Conservation (phyloP, 306 rosid genomes). For the Quercus wislizeni region DNA sequence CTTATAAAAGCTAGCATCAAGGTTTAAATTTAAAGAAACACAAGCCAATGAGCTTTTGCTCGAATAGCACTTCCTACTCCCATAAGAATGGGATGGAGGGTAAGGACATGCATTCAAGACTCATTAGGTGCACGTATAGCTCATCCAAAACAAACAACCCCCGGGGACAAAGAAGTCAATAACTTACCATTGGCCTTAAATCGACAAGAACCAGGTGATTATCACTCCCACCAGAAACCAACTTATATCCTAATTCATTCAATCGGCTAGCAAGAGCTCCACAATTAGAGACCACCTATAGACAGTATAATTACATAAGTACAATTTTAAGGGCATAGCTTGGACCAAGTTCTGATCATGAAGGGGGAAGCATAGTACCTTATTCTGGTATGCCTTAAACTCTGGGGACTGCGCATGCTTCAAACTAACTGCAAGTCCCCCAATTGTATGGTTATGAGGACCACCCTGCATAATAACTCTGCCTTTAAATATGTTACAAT, state of each 20-base stretch:
- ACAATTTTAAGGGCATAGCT: conserved; percentile 16
- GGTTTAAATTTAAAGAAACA: background rate
- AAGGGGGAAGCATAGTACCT: conserved; percentile 43
- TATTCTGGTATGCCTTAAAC: conserved; percentile 76
- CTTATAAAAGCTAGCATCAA: background rate
- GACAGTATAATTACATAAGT: conserved; percentile 1
- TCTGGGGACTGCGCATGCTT: conserved; percentile 72
- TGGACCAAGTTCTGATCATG: background rate
- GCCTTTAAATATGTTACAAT: background rate
- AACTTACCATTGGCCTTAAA: conserved; percentile 83
- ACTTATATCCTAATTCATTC: conserved; percentile 61
- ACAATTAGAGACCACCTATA: conserved; percentile 83
- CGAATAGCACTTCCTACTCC: background rate
- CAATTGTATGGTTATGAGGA: conserved; percentile 97
- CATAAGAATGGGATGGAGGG: background rate
- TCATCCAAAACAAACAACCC: background rate
- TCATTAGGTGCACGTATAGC: background rate
- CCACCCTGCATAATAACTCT: conserved; percentile 66
- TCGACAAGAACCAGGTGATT: conserved; percentile 94
- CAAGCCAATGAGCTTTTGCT: too few relatives aligned
- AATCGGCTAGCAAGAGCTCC: conserved; percentile 79
- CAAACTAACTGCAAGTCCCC: conserved; percentile 90
- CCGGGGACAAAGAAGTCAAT: background rate
- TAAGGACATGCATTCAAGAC: background rate
- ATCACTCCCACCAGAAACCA: conserved; percentile 96